Conservation (phyloP, 306 rosid genomes). For the Malus asiatica region DNA sequence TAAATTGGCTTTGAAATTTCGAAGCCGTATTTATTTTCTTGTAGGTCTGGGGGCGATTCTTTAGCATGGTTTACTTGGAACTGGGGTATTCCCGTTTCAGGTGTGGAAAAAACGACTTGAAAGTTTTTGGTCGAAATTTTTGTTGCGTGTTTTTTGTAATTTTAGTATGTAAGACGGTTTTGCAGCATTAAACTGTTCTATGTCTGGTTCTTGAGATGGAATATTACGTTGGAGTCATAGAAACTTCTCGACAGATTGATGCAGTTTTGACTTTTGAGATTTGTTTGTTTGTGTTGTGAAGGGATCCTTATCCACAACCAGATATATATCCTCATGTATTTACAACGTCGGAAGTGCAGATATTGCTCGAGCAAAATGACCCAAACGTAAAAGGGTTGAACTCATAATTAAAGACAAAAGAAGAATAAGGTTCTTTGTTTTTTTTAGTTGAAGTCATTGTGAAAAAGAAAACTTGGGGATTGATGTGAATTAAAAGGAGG, state of each 20-base stretch:
- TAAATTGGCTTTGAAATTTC: constrained; percentile 21
- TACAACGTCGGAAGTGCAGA: neutral
- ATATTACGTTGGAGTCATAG: neutral
- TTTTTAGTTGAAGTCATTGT: neutral
- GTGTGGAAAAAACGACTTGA: neutral
- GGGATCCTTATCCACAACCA: no score
- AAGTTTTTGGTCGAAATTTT: constrained; percentile 17
- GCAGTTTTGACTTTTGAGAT: neutral
- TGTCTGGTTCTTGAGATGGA: constrained; percentile 17
- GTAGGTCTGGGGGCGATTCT: constrained; percentile 28
- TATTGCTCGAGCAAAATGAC: neutral
- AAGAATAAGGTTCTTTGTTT: neutral
- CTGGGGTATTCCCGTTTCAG: constrained; percentile 3
- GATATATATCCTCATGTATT: neutral
- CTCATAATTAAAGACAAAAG: neutral
- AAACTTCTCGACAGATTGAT: neutral
- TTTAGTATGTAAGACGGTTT: constrained; percentile 17
- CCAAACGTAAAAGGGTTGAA: neutral
- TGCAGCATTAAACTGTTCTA: constrained; percentile 13
- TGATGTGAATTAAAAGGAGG: neutral
- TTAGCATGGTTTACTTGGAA: constrained; percentile 13
- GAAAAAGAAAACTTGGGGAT: neutral
- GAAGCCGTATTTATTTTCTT: constrained; percentile 19
- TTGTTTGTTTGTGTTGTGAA: neutral
- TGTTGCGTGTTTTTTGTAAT: constrained; percentile 30